Conservation (phyloP, 805 yeast genomes). For the Candida chilensis region DNA sequence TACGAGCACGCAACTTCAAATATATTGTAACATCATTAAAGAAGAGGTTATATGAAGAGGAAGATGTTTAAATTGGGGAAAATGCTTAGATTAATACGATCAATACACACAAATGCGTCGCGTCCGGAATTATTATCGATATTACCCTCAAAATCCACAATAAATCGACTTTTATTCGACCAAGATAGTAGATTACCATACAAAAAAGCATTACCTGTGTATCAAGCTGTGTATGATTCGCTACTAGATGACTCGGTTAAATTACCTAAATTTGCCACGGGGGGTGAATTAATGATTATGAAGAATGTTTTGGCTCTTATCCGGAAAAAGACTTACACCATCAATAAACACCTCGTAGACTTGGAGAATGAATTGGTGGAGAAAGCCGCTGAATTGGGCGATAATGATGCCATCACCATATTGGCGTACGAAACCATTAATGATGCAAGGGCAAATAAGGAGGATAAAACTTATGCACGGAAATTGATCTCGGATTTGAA, state of each 20-base stretch:
- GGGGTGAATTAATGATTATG: slow-evolving; percentile 57
- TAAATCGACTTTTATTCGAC: slow-evolving; percentile 58
- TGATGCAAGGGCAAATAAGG: slow-evolving; percentile 24
- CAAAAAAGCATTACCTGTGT: slow-evolving; percentile 42
- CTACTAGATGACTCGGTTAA: slow-evolving; percentile 23
- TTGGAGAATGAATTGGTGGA: slow-evolving; percentile 73
- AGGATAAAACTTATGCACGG: slow-evolving; percentile 58
- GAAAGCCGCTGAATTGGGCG: slow-evolving; percentile 75
- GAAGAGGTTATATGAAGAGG: too few relatives aligned
- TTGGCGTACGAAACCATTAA: slow-evolving; percentile 59
- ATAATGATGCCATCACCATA: slow-evolving; percentile 70
- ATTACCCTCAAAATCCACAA: slow-evolving; percentile 49
- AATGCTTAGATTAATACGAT: too few relatives aligned
- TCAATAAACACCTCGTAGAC: slow-evolving; percentile 44
- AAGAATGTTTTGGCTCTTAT: slow-evolving; percentile 58
- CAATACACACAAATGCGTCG: too few relatives aligned
- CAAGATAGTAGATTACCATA: slow-evolving; percentile 50
- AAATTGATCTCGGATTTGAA: slow-evolving; percentile 48
- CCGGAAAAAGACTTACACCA: slow-evolving; percentile 49
- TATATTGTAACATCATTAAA: too few relatives aligned
- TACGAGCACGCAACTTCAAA: too few relatives aligned
- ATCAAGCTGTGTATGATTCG: slow-evolving; percentile 38
- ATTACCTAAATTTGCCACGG: slow-evolving; percentile 38
- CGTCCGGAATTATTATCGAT: slow-evolving; percentile 34
- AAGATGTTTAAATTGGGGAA: too few relatives aligned